Conservation (phyloP, 225 moss, liverwort and hornwort species). For the Polytrichum formosum region DNA sequence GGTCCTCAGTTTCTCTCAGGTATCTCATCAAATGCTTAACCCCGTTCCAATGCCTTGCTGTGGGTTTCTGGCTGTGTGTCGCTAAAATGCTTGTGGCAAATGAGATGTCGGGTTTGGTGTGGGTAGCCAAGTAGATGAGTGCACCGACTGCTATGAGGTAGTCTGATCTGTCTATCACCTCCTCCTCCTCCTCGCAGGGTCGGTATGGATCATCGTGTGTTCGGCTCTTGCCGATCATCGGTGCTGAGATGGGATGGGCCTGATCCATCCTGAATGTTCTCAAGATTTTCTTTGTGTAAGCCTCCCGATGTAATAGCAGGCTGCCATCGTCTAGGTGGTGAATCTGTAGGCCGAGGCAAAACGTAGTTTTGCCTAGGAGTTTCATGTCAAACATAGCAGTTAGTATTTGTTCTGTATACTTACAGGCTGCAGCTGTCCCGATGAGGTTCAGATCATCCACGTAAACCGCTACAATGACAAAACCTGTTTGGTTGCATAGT, state of each 20-base stretch:
- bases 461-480: background rate
- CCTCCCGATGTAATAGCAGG: background rate
- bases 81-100: background rate
- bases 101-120: background rate
- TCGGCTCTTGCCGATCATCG: background rate
- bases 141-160: background rate
- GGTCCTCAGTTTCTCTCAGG: background rate
- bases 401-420: background rate
- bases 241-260: background rate
- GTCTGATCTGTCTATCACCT: background rate
- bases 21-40: background rate
- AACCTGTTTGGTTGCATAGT: background rate
- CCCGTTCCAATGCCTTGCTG: background rate
- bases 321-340: background rate
- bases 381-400: conserved; percentile 4
- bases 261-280: background rate
- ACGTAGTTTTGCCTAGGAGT: background rate
- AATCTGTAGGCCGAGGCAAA: background rate
- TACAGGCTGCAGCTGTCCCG: too few relatives aligned
- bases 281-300: background rate
- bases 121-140: background rate
- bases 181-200: background rate
- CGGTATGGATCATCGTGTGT: background rate
- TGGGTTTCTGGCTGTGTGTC: too few relatives aligned
- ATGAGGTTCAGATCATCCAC: background rate